These are phyloP conservation scores for Drechslerella dactyloides DNA, from an alignment of 2,329 filamentous ascomycete genomes.

Conservation along the genomic window DNA sequence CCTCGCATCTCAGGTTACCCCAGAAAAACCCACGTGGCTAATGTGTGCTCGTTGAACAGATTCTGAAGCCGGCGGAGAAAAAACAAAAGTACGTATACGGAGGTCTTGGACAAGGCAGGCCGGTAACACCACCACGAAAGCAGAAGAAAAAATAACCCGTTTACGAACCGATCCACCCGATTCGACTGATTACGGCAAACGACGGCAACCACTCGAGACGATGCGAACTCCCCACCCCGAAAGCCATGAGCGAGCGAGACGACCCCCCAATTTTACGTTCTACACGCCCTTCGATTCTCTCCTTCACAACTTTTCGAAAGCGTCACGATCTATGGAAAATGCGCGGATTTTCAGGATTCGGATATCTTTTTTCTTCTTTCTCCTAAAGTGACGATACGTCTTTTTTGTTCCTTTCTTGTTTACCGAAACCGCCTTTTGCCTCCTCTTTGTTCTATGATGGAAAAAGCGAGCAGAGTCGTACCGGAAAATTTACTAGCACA, in stretches of 20 bases:
- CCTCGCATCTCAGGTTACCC: not conserved
- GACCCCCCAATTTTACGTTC: conserved; percentile 42
- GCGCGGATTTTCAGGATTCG: conserved; percentile 44
- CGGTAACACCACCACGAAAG: conserved; percentile 74
- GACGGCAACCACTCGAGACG: conserved; percentile 53
- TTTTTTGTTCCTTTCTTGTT: conserved; percentile 19
- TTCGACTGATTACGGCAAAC: conserved; percentile 69
- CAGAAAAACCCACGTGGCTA: conserved; percentile 18
- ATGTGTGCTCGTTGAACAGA: conserved; percentile 63
- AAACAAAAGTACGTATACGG: conserved; percentile 99
- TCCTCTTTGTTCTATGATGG: conserved; percentile 28
- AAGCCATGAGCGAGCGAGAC: conserved; percentile 42
- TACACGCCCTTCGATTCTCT: conserved; percentile 27
- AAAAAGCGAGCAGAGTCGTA: conserved; percentile 24
- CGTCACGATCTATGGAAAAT: conserved; percentile 48
- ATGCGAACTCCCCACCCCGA: conserved; percentile 15
- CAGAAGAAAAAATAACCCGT: conserved; percentile 69
- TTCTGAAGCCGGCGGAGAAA: conserved; percentile 99
- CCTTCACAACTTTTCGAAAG: conserved; percentile 23
- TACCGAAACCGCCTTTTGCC: conserved; percentile 14
- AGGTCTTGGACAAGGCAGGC: conserved; percentile 73
- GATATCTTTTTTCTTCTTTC: conserved; percentile 32
- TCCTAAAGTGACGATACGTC: conserved; percentile 18
- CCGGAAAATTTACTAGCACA: conserved; percentile 24
- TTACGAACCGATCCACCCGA: conserved; percentile 44